Conservation (phyloP, 73 alveolate genomes). For the Uronychia setigera region DNA sequence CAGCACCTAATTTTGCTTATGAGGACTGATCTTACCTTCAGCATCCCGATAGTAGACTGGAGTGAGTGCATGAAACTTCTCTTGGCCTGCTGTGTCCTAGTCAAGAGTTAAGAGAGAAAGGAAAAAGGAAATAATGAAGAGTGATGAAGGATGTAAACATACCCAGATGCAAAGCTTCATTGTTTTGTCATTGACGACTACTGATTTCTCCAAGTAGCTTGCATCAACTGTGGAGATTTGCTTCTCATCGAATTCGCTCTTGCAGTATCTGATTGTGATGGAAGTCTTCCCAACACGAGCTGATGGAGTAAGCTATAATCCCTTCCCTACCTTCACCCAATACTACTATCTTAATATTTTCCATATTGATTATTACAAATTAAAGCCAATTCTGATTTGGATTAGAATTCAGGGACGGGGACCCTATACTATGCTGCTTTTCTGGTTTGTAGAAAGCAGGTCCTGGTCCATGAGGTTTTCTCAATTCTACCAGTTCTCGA, state of each 20-base stretch:
- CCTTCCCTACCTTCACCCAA: conserved; percentile 72
- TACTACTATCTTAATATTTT: conserved; percentile 53
- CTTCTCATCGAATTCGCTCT: conserved; percentile 74
- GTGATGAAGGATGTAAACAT: neutral
- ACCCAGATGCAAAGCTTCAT: conserved; percentile 74
- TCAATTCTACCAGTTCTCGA: conserved; percentile 37
- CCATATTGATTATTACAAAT: neutral
- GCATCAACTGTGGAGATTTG: conserved; percentile 84
- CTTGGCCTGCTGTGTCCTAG: conserved; percentile 93
- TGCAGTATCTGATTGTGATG: conserved; percentile 77
- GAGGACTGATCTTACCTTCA: conserved; percentile 17
- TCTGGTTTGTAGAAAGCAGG: conserved; percentile 63
- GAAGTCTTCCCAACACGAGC: conserved; percentile 93
- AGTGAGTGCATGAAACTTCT: conserved; percentile 81
- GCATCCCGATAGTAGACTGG: conserved; percentile 87
- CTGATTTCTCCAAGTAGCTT: conserved; percentile 72
- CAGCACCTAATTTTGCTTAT: conserved; percentile 58
- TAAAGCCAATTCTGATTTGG: neutral
- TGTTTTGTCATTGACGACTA: conserved; percentile 48
- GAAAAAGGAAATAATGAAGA: neutral
- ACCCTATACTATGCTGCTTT: neutral
- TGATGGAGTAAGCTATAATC: conserved; percentile 2
- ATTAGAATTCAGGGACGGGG: neutral
- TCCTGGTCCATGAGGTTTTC: conserved; percentile 57
- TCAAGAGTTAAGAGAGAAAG: neutral